A percentile compares a stretch with the other conserved stretches of the same genome.
phyloP scores from a whole-genome alignment of 148 eudicot species.

The Chenopodium suecicum region DNA sequence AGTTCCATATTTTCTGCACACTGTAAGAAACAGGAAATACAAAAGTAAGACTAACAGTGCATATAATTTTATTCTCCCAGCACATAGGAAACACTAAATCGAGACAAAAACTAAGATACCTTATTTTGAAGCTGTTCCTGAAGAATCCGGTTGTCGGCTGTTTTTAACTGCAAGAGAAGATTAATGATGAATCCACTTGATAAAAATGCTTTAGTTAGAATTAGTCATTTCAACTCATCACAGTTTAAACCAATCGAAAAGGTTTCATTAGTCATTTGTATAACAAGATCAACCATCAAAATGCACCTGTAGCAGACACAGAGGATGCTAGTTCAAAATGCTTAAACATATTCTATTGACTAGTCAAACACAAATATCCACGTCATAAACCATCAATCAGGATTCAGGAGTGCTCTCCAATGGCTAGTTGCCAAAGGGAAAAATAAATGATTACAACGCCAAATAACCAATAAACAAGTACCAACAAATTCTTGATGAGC shows the following conservation, averaged over 20 bases:
- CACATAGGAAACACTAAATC: background rate
- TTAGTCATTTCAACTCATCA: background rate
- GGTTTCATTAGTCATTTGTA: background rate
- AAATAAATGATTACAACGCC: background rate
- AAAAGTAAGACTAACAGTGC: background rate
- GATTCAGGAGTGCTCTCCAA: background rate
- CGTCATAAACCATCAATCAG: background rate
- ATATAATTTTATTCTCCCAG: background rate
- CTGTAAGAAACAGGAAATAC: constrained; percentile 40
- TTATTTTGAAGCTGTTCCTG: constrained; percentile 91
- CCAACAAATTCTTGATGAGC: background rate
- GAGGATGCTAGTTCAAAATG: background rate
- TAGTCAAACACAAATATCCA: background rate
- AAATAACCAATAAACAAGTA: background rate
- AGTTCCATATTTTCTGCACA: constrained; percentile 70
- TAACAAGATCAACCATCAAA: background rate
- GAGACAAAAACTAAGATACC: constrained; percentile 39
- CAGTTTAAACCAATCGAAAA: background rate
- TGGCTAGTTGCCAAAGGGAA: background rate
- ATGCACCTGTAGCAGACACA: background rate
- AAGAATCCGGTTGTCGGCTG: constrained; percentile 91
- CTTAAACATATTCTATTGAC: background rate
- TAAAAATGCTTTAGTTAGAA: background rate
- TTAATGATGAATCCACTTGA: background rate
- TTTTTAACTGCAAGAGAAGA: constrained; percentile 56